A percentile compares a stretch with the other conserved stretches of the same genome.
Conservation (phyloP, 1,284 basidiomycete genomes). For the Mrakiaceae sp. region DNA sequence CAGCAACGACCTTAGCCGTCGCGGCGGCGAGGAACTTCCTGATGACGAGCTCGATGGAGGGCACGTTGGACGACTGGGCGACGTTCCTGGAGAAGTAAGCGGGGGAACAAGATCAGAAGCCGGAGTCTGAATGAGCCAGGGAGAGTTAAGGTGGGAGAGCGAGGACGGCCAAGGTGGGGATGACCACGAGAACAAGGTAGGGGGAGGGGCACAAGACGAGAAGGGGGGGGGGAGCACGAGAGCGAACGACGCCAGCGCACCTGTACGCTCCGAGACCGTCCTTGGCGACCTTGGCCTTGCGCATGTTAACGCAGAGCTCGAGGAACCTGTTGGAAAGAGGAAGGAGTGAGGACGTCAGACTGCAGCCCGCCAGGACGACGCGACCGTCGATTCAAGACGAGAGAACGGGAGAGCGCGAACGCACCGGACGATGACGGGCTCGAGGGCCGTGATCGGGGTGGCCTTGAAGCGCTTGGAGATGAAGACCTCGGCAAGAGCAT, state of each 20-base stretch:
- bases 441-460: conserved; percentile 76
- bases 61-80: conserved; percentile 82
- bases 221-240: background rate
- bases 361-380: background rate
- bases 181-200: background rate
- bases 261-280: conserved; percentile 53
- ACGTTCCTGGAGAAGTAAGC: conserved; percentile 80
- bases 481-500: conserved; percentile 84
- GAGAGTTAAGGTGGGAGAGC: too few relatives aligned
- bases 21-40: conserved; percentile 78
- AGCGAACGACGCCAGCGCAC: background rate
- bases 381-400: background rate
- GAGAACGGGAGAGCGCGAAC: conserved; percentile 20
- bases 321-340: conserved; percentile 39
- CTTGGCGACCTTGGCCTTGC: conserved; percentile 86
- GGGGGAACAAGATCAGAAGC: conserved; percentile 33
- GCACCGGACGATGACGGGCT: conserved; percentile 89
- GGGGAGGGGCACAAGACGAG: background rate
- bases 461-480: conserved; percentile 87
- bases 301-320: conserved; percentile 91
- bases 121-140: too few relatives aligned
- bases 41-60: conserved; percentile 86
- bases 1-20: conserved; percentile 75
- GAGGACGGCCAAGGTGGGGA: too few relatives aligned
- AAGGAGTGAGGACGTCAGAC: background rate